Evolutionary conservation across 2,329 filamentous ascomycete species (phyloP).

Genomic region (Microdochium bolleyi): DNA sequence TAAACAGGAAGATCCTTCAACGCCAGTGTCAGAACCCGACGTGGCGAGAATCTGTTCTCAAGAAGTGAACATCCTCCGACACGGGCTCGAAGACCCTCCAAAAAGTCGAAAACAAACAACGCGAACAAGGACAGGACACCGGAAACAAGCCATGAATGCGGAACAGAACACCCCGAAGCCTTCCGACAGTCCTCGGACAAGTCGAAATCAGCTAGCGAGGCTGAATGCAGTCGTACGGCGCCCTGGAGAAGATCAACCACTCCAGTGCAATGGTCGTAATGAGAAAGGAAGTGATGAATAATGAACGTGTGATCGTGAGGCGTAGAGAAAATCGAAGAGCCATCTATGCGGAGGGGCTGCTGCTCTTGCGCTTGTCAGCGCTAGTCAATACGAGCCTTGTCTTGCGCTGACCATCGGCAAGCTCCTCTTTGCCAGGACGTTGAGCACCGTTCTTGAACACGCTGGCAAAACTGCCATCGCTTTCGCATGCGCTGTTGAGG

Average conservation of each 20-base stretch:
- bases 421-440: constrained; percentile 45
- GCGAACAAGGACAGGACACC: neutral
- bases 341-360: constrained; percentile 7
- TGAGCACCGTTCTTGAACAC: constrained; percentile 54
- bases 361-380: constrained; percentile 81
- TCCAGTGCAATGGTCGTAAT: neutral
- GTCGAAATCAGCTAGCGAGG: neutral
- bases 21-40: neutral
- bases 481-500: constrained; percentile 50
- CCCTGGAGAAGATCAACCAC: neutral
- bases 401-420: constrained; percentile 61
- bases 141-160: neutral
- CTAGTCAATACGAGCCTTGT: constrained; percentile 82
- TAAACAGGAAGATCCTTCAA: neutral
- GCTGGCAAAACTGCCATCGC: constrained; percentile 56
- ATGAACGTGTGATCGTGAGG: neutral
- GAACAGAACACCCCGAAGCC: neutral
- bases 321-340: neutral
- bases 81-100: neutral
- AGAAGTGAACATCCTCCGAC: neutral
- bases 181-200: neutral
- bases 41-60: neutral
- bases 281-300: neutral
- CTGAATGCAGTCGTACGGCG: neutral
- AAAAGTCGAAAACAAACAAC: neutral